phyloP scores from a whole-genome alignment of 352 stramenopile species.

The Pythium dissotocum region DNA sequence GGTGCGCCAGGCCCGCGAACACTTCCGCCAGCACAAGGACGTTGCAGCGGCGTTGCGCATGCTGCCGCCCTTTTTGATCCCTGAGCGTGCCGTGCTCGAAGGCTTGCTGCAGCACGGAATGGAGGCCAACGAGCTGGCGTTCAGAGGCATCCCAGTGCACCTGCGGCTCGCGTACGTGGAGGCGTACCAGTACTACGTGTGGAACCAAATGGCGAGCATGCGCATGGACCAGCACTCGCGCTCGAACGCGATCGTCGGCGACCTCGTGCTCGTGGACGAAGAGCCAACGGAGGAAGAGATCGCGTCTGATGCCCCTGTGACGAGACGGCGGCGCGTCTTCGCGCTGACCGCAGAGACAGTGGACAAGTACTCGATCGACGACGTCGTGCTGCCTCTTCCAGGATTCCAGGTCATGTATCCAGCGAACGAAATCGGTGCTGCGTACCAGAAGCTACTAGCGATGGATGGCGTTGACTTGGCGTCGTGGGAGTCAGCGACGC shows the following conservation, averaged over 20 bases:
- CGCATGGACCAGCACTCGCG: conserved; percentile 73
- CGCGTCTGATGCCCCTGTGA: background rate
- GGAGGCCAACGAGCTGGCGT: conserved; percentile 70
- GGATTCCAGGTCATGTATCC: conserved; percentile 89
- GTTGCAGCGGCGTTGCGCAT: conserved; percentile 72
- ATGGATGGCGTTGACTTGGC: conserved; percentile 41
- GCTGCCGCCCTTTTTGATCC: conserved; percentile 69
- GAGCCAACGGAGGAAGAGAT: conserved; percentile 12
- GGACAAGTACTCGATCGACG: conserved; percentile 84
- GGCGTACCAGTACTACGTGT: conserved; percentile 93
- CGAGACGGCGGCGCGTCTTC: conserved; percentile 36
- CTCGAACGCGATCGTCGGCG: conserved; percentile 74
- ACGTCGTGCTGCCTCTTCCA: conserved; percentile 95
- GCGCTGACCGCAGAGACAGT: conserved; percentile 87
- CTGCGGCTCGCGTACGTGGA: conserved; percentile 72
- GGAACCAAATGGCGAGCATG: conserved; percentile 93
- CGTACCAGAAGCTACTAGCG: conserved; percentile 30
- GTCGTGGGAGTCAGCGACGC: conserved; percentile 26
- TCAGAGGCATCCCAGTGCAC: conserved; percentile 60
- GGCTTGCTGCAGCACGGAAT: conserved; percentile 73
- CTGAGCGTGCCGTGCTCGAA: conserved; percentile 74
- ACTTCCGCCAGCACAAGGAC: conserved; percentile 86
- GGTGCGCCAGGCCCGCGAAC: conserved; percentile 70
- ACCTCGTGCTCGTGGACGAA: conserved; percentile 76
- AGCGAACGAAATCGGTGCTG: conserved; percentile 52